Evolutionary conservation across 805 yeast species (phyloP).

Genomic region (Ogataea paraovalis): DNA sequence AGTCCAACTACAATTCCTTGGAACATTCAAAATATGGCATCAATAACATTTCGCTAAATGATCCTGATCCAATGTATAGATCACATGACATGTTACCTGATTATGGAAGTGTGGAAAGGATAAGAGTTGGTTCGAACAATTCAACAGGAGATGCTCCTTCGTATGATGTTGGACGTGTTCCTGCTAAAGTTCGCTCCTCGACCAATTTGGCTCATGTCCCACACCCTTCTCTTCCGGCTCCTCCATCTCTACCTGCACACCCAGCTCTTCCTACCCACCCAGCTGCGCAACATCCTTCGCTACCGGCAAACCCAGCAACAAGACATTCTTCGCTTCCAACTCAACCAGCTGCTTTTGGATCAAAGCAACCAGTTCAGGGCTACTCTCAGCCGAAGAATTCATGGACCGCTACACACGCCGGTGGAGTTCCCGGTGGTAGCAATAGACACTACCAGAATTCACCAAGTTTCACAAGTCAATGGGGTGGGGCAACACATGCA

Average conservation of each 20-base stretch:
- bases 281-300: background rate
- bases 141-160: too few relatives aligned
- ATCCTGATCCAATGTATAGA: background rate
- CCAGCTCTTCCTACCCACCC: background rate
- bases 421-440: background rate
- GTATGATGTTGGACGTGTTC: background rate
- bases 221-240: background rate
- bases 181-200: background rate
- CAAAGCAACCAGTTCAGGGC: background rate
- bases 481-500: background rate
- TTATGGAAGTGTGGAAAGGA: background rate
- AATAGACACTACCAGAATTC: background rate
- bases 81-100: background rate
- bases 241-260: background rate
- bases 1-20: constrained; percentile 15
- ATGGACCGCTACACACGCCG: constrained; percentile 6
- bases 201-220: background rate
- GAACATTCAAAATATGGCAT: constrained; percentile 18
- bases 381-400: constrained; percentile 5
- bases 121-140: background rate
- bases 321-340: background rate
- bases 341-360: background rate
- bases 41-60: constrained; percentile 3
- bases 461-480: background rate
- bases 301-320: too few relatives aligned